Percentiles rank a stretch among this genome's conserved stretches.
phyloP scores from a whole-genome alignment of 2,329 filamentous ascomycete species.

The Calonectria pseudoreteaudii region DNA sequence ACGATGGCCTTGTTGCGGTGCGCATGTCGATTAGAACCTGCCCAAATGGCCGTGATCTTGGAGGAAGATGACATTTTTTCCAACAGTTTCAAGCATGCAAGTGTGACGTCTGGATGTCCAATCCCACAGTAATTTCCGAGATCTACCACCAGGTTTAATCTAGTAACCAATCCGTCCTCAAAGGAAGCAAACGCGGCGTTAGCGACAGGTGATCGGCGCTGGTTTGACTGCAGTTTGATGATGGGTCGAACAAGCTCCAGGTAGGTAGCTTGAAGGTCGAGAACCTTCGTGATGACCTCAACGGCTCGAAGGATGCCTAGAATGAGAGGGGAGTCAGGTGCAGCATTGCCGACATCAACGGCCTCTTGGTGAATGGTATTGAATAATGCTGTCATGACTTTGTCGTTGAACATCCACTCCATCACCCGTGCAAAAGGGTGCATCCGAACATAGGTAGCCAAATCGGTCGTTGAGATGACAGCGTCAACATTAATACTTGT shows the following conservation, averaged over 20 bases:
- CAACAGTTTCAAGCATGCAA: constrained; percentile 84
- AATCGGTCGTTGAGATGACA: constrained; percentile 78
- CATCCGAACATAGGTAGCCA: constrained; percentile 83
- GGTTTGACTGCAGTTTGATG: constrained; percentile 74
- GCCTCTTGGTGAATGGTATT: constrained; percentile 82
- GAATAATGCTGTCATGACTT: constrained; percentile 84
- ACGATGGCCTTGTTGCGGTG: constrained; percentile 88
- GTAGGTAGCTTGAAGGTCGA: constrained; percentile 92
- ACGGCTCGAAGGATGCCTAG: constrained; percentile 83
- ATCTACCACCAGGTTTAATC: constrained; percentile 82
- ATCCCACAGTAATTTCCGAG: constrained; percentile 89
- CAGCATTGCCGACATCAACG: constrained; percentile 76
- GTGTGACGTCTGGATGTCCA: constrained; percentile 82
- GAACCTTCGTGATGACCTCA: constrained; percentile 83
- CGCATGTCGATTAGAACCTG: constrained; percentile 69
- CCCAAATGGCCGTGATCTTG: constrained; percentile 79
- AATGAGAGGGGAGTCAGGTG: constrained; percentile 84
- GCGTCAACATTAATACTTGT: constrained; percentile 81
- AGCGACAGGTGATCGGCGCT: constrained; percentile 71
- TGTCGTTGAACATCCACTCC: constrained; percentile 98
- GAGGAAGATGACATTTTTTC: constrained; percentile 88
- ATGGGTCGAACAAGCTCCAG: constrained; percentile 87
- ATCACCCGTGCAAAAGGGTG: constrained; percentile 96
- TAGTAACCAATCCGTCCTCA: constrained; percentile 88
- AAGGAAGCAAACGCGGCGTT: constrained; percentile 83